Conservation (phyloP, 2,329 filamentous ascomycete genomes). For the Dichotomopilus funicola region DNA sequence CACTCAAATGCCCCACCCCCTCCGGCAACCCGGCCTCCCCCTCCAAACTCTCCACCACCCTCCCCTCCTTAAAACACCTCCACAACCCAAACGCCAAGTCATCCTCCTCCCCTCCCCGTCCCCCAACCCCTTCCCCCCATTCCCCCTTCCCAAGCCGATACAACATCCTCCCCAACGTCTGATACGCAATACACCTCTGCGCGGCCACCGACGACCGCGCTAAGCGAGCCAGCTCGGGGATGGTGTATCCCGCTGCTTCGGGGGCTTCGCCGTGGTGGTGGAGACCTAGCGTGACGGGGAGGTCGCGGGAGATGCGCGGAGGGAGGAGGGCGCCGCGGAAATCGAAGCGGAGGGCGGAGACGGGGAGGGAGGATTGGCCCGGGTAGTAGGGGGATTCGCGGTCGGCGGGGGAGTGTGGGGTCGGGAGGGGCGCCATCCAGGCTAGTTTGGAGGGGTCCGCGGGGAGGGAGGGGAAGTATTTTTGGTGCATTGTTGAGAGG, state of each 20-base stretch:
- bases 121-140: conserved; percentile 60
- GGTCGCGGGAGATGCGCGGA: conserved; percentile 63
- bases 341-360: conserved; percentile 79
- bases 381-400: conserved; percentile 77
- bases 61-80: conserved; percentile 68
- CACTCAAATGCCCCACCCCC: conserved; percentile 67
- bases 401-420: conserved; percentile 57
- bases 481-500: conserved; percentile 74
- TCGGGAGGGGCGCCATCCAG: conserved; percentile 77
- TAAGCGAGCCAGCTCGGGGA: conserved; percentile 75
- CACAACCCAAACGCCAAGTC: conserved; percentile 74
- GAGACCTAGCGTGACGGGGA: conserved; percentile 72
- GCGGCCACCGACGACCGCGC: conserved; percentile 75
- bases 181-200: conserved; percentile 86
- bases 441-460: conserved; percentile 79
- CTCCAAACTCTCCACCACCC: conserved; percentile 68
- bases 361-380: conserved; percentile 60
- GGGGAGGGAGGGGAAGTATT: conserved; percentile 87
- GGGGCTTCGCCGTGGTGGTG: conserved; percentile 93
- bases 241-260: conserved; percentile 88
- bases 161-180: conserved; percentile 78
- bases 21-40: conserved; percentile 63
- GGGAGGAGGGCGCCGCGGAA: conserved; percentile 77
- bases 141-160: conserved; percentile 72
- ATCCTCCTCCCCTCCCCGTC: conserved; percentile 39